A percentile compares a stretch with the other conserved stretches of the same genome.
Evolutionary conservation across 768 basidiomycete species (phyloP).

Genomic region (Mycena vitilis): DNA sequence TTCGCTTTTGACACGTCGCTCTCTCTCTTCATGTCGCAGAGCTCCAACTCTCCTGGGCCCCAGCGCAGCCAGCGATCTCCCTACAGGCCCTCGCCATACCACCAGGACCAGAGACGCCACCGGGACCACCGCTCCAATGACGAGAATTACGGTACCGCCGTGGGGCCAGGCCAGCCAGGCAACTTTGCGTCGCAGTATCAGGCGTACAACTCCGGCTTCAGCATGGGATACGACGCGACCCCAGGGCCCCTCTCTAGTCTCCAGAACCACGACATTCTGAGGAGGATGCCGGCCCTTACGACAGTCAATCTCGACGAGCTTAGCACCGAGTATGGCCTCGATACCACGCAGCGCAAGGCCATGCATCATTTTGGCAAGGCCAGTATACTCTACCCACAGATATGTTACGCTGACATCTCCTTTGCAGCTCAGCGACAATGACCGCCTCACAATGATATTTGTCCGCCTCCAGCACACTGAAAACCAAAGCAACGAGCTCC

Average conservation of each 20-base stretch:
- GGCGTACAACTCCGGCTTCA: background rate
- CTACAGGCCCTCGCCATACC: background rate
- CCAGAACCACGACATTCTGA: background rate
- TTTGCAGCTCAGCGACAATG: background rate
- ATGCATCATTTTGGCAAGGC: slow-evolving; percentile 2
- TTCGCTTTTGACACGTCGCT: background rate
- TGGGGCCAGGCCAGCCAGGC: background rate
- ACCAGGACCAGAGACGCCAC: no score
- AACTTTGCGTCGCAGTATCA: background rate
- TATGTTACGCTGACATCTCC: background rate
- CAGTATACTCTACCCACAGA: background rate
- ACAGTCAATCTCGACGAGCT: slow-evolving; percentile 7
- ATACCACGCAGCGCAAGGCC: slow-evolving; percentile 2
- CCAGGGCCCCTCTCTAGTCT: background rate
- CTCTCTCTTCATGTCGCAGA: background rate
- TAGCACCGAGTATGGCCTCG: slow-evolving; percentile 3
- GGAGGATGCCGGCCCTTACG: slow-evolving; percentile 4
- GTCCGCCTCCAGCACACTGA: background rate
- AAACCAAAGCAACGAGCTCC: background rate
- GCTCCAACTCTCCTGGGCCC: background rate
- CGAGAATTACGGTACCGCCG: background rate
- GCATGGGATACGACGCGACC: background rate
- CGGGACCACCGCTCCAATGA: no score
- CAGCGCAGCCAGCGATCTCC: background rate
- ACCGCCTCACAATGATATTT: background rate